These are phyloP conservation scores for Parathielavia appendiculata DNA, from an alignment of 495 filamentous ascomycete species.

Conservation along the genomic window DNA sequence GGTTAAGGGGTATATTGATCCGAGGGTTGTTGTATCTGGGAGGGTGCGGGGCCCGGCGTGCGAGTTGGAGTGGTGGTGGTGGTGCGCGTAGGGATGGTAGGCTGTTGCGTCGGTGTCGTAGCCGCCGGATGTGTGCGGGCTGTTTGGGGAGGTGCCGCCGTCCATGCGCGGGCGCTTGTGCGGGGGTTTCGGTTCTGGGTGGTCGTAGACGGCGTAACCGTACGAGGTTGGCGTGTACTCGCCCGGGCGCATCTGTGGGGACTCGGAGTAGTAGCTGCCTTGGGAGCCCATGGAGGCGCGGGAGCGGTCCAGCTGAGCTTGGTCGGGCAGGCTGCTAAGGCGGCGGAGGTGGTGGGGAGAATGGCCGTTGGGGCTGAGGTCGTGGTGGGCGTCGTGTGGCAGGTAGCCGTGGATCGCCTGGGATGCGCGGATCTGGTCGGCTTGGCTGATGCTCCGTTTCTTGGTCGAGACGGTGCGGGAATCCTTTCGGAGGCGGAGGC, in stretches of 20 bases:
- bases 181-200: slow-evolving; percentile 7
- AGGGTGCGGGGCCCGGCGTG: slow-evolving; percentile 28
- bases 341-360: slow-evolving; percentile 19
- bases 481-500: slow-evolving; percentile 84
- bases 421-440: slow-evolving; percentile 17
- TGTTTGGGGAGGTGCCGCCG: slow-evolving; percentile 5
- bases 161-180: slow-evolving; percentile 24
- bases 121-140: slow-evolving; percentile 4
- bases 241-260: slow-evolving; percentile 22
- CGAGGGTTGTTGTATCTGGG: slow-evolving; percentile 14
- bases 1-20: slow-evolving; percentile 14
- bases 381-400: slow-evolving; percentile 17
- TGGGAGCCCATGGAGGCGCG: slow-evolving; percentile 22
- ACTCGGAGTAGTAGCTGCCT: slow-evolving; percentile 23
- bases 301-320: slow-evolving; percentile 17
- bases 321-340: slow-evolving; percentile 21
- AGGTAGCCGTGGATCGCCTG: slow-evolving; percentile 18
- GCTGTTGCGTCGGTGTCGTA: slow-evolving; percentile 19
- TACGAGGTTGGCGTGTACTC: slow-evolving; percentile 21
- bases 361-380: slow-evolving; percentile 27
- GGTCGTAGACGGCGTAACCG: slow-evolving; percentile 22
- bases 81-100: slow-evolving; percentile 13
- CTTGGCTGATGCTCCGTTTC: slow-evolving; percentile 33
- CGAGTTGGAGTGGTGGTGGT: neutral
- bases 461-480: slow-evolving; percentile 42